phyloP scores from a whole-genome alignment of 139 green algal genomes.

The Limnomonas spitsbergensis region DNA sequence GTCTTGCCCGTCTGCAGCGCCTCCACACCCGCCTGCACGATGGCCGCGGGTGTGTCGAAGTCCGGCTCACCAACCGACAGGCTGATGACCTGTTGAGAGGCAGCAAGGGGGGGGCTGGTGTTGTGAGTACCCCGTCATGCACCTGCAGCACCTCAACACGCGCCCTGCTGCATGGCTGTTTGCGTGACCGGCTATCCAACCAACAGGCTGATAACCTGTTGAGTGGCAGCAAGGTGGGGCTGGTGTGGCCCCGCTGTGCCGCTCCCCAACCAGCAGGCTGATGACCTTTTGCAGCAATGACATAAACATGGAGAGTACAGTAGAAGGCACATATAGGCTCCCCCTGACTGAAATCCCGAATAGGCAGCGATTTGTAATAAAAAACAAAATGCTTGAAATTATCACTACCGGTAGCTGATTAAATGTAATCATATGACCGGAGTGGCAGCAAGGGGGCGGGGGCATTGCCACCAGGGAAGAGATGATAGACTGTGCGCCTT shows the following conservation, averaged over 20 bases:
- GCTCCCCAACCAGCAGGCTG: constrained; percentile 87
- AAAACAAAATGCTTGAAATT: no score
- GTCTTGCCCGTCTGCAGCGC: constrained; percentile 82
- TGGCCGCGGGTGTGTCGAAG: constrained; percentile 86
- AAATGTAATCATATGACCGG: no score
- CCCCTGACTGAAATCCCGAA: no score
- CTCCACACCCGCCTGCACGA: constrained; percentile 75
- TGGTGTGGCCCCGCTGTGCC: constrained; percentile 86
- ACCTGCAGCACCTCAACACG: constrained; percentile 75
- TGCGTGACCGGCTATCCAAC: constrained; percentile 96
- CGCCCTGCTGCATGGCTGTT: constrained; percentile 74
- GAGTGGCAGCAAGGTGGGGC: background rate
- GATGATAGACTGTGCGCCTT: no score
- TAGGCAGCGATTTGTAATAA: no score
- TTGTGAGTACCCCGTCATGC: constrained; percentile 87
- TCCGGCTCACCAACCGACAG: constrained; percentile 93
- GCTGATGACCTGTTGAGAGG: constrained; percentile 68
- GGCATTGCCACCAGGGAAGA: no score
- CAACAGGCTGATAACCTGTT: constrained; percentile 82
- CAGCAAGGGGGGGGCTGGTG: background rate
- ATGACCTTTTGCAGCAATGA: constrained; percentile 68
- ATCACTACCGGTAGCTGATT: no score
- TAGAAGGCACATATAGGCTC: background rate
- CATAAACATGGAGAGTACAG: background rate
- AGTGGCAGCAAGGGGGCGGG: no score